Conservation (phyloP, 2,329 filamentous ascomycete species). For the Colletotrichum sansevieriae region DNA sequence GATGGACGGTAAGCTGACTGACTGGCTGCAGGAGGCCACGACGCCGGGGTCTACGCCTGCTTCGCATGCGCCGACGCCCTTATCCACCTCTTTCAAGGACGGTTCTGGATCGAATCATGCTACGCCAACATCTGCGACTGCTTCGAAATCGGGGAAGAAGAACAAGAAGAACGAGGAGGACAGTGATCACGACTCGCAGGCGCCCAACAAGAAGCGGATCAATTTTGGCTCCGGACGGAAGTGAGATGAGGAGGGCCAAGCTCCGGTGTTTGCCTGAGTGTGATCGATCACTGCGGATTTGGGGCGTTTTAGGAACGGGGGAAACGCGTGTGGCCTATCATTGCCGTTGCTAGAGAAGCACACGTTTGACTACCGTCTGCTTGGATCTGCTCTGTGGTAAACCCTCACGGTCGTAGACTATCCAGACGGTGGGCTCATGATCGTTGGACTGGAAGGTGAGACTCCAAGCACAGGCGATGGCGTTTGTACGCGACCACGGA, state of each 20-base stretch:
- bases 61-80: conserved; percentile 66
- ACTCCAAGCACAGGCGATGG: neutral
- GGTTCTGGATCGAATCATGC: conserved; percentile 61
- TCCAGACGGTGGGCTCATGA: neutral
- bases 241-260: conserved; percentile 49
- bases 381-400: too few species aligned
- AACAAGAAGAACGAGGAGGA: conserved; percentile 67
- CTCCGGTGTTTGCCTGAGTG: neutral
- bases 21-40: conserved; percentile 53
- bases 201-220: conserved; percentile 67
- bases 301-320: too few species aligned
- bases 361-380: too few species aligned
- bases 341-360: too few species aligned
- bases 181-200: conserved; percentile 70
- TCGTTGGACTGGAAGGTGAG: neutral
- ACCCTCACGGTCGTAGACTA: too few species aligned
- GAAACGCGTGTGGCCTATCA: too few species aligned
- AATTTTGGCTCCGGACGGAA: conserved; percentile 70
- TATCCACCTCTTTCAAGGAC: conserved; percentile 67
- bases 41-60: conserved; percentile 60
- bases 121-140: conserved; percentile 67
- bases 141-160: conserved; percentile 59
- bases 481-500: neutral
- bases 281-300: too few species aligned
- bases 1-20: neutral